Percentiles rank a stretch among this genome's conserved stretches.
phyloP scores from a whole-genome alignment of 352 stramenopile genomes.

The Phytophthora megakarya region DNA sequence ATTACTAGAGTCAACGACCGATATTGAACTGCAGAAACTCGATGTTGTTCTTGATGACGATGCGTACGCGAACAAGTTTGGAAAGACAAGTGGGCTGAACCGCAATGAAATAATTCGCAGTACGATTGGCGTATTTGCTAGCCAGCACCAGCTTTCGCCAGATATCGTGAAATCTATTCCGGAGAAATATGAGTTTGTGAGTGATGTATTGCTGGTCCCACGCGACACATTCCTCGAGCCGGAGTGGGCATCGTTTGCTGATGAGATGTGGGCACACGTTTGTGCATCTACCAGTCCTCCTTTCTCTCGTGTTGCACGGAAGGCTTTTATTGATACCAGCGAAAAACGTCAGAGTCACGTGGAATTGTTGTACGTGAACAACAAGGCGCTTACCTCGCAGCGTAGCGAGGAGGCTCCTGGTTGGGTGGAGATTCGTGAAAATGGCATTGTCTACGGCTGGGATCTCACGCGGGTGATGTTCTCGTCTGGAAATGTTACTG shows the following conservation, averaged over 20 bases:
- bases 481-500: conserved; percentile 95
- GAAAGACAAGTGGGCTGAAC: conserved; percentile 70
- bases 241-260: conserved; percentile 56
- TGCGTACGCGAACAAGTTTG: conserved; percentile 77
- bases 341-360: conserved; percentile 86
- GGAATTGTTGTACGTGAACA: conserved; percentile 69
- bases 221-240: conserved; percentile 65
- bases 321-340: conserved; percentile 74
- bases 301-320: conserved; percentile 79
- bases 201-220: conserved; percentile 73
- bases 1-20: conserved; percentile 24
- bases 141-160: conserved; percentile 45
- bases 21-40: conserved; percentile 42
- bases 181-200: conserved; percentile 80
- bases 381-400: conserved; percentile 38
- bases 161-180: conserved; percentile 47
- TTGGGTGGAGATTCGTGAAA: conserved; percentile 92
- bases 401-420: conserved; percentile 44
- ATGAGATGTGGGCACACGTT: conserved; percentile 71
- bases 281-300: conserved; percentile 53
- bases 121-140: conserved; percentile 57
- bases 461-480: conserved; percentile 98
- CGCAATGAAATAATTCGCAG: conserved; percentile 75
- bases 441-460: conserved; percentile 95
- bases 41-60: conserved; percentile 58